Conservation (phyloP, 2,329 filamentous ascomycete genomes). For the Colletotrichum melonis region DNA sequence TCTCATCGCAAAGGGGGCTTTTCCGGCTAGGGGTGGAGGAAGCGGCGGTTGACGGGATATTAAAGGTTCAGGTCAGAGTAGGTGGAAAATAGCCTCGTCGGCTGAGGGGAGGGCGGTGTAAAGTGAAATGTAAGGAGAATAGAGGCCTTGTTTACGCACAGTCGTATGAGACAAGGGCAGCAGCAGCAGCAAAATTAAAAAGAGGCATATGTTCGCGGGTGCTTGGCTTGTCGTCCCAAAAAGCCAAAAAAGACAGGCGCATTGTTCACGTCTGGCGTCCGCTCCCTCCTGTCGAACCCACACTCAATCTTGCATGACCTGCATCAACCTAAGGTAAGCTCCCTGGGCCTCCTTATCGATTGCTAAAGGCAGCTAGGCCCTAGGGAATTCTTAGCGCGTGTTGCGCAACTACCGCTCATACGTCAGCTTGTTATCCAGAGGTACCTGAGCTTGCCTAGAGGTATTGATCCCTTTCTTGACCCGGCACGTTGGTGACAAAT, state of each 20-base stretch:
- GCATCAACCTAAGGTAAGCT: constrained; percentile 12
- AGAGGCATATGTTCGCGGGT: not conserved
- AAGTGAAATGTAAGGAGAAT: constrained; percentile 15
- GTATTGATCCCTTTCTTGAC: too few relatives aligned
- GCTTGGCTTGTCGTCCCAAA: constrained; percentile 13
- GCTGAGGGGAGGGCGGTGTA: constrained; percentile 18
- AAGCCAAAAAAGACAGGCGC: constrained; percentile 16
- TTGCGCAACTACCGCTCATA: not conserved
- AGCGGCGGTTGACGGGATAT: constrained; percentile 6
- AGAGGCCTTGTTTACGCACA: constrained; percentile 19
- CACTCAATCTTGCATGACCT: constrained; percentile 30
- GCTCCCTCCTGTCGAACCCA: constrained; percentile 12
- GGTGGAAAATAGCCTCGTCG: not conserved
- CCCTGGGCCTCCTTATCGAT: constrained; percentile 23
- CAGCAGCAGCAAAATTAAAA: not conserved
- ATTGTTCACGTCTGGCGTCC: constrained; percentile 27
- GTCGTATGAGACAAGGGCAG: constrained; percentile 17
- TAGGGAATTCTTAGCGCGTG: constrained; percentile 8
- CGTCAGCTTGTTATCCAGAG: not conserved
- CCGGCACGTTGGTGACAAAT: too few relatives aligned
- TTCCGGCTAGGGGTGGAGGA: not conserved
- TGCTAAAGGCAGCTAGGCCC: constrained; percentile 6
- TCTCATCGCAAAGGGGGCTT: constrained; percentile 23
- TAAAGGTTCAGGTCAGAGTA: constrained; percentile 11
- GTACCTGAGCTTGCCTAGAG: not conserved